Evolutionary conservation across 805 yeast species (phyloP).

Genomic region (Ogataea wickerhamii): DNA sequence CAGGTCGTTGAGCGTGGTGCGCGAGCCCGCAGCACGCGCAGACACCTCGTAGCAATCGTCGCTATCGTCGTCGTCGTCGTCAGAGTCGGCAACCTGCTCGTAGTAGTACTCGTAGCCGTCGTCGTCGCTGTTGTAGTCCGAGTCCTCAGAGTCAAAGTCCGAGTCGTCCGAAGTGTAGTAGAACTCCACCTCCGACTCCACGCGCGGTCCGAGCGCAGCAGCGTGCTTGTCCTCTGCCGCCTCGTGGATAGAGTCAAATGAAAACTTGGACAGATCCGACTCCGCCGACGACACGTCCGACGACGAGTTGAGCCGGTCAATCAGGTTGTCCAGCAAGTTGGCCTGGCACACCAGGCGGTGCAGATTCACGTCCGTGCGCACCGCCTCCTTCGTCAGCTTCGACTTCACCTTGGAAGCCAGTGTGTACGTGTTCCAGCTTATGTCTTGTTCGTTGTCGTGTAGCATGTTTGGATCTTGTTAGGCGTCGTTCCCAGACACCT

Average conservation of each 20-base stretch:
- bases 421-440: conserved; percentile 47
- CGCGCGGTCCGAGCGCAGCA: conserved; percentile 1
- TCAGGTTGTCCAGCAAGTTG: conserved; percentile 60
- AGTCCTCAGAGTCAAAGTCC: conserved; percentile 24
- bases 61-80: conserved; percentile 13
- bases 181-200: conserved; percentile 13
- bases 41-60: conserved; percentile 5
- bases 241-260: conserved; percentile 16
- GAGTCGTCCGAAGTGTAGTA: conserved; percentile 27
- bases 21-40: not conserved
- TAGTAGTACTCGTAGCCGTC: conserved; percentile 19
- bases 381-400: conserved; percentile 61
- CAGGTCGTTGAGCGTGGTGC: conserved; percentile 1
- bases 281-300: conserved; percentile 16
- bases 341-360: conserved; percentile 66
- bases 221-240: conserved; percentile 15
- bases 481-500: no score
- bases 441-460: not conserved
- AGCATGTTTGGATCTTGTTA: no score
- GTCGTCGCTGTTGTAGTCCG: conserved; percentile 24
- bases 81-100: conserved; percentile 18
- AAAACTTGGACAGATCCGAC: conserved; percentile 9
- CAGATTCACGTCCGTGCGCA: conserved; percentile 52
- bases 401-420: conserved; percentile 63
- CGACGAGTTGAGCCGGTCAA: conserved; percentile 44